Evolutionary conservation across 352 stramenopile species (phyloP).

Genomic region (Phytophthora cactorum): DNA sequence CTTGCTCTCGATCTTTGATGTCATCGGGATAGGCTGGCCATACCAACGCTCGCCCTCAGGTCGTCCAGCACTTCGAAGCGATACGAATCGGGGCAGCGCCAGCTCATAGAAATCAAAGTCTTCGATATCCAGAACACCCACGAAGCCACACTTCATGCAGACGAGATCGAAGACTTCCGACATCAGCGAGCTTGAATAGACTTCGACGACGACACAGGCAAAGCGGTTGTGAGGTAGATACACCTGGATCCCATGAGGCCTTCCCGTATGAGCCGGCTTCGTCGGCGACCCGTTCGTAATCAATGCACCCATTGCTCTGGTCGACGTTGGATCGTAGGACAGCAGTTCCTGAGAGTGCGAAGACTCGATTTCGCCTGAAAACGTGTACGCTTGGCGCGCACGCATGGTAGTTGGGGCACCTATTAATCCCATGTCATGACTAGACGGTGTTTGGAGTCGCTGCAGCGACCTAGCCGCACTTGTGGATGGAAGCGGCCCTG

Average conservation of each 20-base stretch:
- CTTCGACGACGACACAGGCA: slow-evolving; percentile 76
- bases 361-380: slow-evolving; percentile 58
- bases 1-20: slow-evolving; percentile 56
- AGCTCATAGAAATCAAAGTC: slow-evolving; percentile 90
- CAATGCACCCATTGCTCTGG: slow-evolving; percentile 53
- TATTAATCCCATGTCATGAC: slow-evolving; percentile 41
- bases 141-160: slow-evolving; percentile 78
- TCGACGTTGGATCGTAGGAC: slow-evolving; percentile 69
- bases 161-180: slow-evolving; percentile 81
- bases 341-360: slow-evolving; percentile 63
- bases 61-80: slow-evolving; percentile 79
- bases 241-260: slow-evolving; percentile 64
- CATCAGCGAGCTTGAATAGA: slow-evolving; percentile 59
- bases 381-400: slow-evolving; percentile 49
- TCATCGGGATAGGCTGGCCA: slow-evolving; percentile 72
- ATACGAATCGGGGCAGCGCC: slow-evolving; percentile 83
- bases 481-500: slow-evolving; percentile 56
- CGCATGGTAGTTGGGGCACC: slow-evolving; percentile 48
- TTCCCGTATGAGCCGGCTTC: slow-evolving; percentile 45
- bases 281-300: slow-evolving; percentile 49
- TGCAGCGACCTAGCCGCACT: slow-evolving; percentile 68
- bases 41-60: slow-evolving; percentile 89
- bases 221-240: slow-evolving; percentile 90
- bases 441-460: slow-evolving; percentile 67
- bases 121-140: slow-evolving; percentile 70